A percentile compares a stretch with the other conserved stretches of the same genome.
Conservation (phyloP, 2,329 filamentous ascomycete species). For the Colletotrichum sojae region DNA sequence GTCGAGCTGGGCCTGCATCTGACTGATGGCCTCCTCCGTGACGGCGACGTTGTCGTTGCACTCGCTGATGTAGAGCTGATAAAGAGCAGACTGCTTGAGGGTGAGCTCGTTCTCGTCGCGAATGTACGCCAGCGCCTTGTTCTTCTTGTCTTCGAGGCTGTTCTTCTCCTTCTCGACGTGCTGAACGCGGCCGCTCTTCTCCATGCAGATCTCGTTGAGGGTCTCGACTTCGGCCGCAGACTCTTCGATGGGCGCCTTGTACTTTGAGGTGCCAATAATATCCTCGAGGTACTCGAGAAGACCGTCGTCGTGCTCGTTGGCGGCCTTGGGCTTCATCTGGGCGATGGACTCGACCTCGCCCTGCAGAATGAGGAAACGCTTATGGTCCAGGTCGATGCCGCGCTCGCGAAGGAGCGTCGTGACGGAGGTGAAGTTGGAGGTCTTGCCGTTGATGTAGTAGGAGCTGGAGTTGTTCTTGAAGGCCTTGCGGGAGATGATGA, state of each 20-base stretch:
- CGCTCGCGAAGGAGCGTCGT: constrained; percentile 88
- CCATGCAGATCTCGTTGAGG: constrained; percentile 93
- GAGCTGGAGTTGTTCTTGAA: constrained; percentile 99
- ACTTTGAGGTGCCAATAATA: constrained; percentile 98
- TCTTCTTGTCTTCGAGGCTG: constrained; percentile 94
- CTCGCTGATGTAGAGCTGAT: constrained; percentile 91
- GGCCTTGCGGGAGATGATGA: constrained; percentile 90
- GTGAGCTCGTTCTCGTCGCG: constrained; percentile 94
- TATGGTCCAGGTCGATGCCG: constrained; percentile 96
- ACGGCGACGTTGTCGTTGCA: constrained; percentile 91
- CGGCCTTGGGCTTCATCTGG: constrained; percentile 98
- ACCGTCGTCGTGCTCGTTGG: constrained; percentile 95
- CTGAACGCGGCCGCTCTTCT: constrained; percentile 95
- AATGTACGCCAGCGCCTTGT: constrained; percentile 90
- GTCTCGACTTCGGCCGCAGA: constrained; percentile 90
- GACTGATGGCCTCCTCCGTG: constrained; percentile 89
- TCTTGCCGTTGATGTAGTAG: constrained; percentile 94
- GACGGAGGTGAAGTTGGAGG: constrained; percentile 92
- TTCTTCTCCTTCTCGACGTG: constrained; percentile 98
- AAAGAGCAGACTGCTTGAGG: constrained; percentile 90
- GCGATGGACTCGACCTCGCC: constrained; percentile 99
- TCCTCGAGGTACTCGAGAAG: constrained; percentile 97
- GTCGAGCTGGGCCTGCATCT: constrained; percentile 90
- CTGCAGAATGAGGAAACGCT: constrained; percentile 96
- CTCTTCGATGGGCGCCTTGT: constrained; percentile 97